phyloP scores from a whole-genome alignment of 129 eudicot genomes.

The Lactuca saligna region DNA sequence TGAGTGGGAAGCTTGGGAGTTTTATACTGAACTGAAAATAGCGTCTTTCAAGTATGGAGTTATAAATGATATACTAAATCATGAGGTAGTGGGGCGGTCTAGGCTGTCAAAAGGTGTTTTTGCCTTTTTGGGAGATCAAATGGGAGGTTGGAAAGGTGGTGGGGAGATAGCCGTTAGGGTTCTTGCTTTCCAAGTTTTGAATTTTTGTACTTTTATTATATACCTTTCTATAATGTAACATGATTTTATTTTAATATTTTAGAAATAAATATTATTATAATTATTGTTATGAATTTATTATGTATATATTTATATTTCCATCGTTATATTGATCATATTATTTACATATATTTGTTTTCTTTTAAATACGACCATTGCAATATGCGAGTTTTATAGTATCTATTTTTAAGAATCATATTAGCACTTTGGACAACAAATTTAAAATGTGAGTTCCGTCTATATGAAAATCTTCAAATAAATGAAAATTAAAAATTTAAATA shows the following conservation, averaged over 20 bases:
- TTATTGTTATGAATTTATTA: no score
- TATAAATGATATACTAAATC: background rate
- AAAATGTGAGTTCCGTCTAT: no score
- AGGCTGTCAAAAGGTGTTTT: constrained; percentile 33
- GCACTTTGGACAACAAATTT: no score
- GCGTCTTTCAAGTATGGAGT: background rate
- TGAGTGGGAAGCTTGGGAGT: background rate
- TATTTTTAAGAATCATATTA: no score
- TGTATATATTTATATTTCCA: no score
- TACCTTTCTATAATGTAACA: background rate
- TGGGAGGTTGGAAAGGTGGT: constrained; percentile 30
- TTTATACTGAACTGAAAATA: constrained; percentile 21
- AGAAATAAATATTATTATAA: no score
- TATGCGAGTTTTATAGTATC: no score
- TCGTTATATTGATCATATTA: no score
- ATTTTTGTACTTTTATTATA: background rate
- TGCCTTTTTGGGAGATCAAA: constrained; percentile 30
- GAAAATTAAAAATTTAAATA: no score
- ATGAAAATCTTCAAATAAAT: no score
- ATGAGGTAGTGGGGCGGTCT: background rate
- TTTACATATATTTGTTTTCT: no score
- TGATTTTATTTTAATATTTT: background rate
- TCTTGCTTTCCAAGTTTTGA: constrained; percentile 31
- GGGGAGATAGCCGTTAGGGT: constrained; percentile 35
- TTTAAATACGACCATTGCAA: no score